phyloP scores from a whole-genome alignment of 805 yeast species.

The Yarrowia keelungensis region DNA sequence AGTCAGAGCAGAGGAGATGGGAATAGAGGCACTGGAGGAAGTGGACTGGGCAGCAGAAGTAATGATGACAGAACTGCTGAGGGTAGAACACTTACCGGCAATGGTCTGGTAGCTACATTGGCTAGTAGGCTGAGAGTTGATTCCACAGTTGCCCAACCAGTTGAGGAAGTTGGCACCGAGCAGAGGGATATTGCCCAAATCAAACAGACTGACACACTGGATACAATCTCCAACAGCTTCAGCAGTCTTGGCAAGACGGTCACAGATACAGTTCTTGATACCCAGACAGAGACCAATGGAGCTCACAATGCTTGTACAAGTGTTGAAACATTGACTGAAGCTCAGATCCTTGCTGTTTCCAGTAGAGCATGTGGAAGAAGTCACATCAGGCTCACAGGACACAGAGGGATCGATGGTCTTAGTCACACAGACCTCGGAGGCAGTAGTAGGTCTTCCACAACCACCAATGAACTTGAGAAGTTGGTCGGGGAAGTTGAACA shows the following conservation, averaged over 20 bases:
- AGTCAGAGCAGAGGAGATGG: not conserved
- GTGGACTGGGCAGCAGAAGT: slow-evolving; percentile 11
- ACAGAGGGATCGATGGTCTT: slow-evolving; percentile 18
- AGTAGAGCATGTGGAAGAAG: slow-evolving; percentile 5
- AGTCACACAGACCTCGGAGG: slow-evolving; percentile 22
- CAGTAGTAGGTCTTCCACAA: slow-evolving; percentile 17
- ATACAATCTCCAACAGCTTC: slow-evolving; percentile 1
- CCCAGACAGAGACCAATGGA: slow-evolving; percentile 6
- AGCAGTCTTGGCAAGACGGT: not conserved
- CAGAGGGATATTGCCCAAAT: slow-evolving; percentile 1
- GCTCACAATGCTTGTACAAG: not conserved
- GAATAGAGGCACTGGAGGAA: slow-evolving; percentile 5
- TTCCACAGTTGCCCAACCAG: slow-evolving; percentile 16
- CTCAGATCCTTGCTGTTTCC: not conserved
- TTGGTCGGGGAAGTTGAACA: slow-evolving; percentile 7
- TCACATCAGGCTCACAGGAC: slow-evolving; percentile 10
- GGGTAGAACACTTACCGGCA: not conserved
- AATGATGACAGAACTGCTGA: slow-evolving; percentile 7
- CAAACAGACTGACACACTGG: slow-evolving; percentile 9
- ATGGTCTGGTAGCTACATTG: slow-evolving; percentile 19
- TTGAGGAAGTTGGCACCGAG: slow-evolving; percentile 25
- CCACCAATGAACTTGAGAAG: slow-evolving; percentile 11
- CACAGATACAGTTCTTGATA: not conserved
- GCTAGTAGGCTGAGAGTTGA: not conserved
- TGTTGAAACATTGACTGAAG: not conserved